Evolutionary conservation across 495 filamentous ascomycete genomes (phyloP), one percentile per base, ranked within the genome.

Genomic region (Neurospora intermedia): DNA sequence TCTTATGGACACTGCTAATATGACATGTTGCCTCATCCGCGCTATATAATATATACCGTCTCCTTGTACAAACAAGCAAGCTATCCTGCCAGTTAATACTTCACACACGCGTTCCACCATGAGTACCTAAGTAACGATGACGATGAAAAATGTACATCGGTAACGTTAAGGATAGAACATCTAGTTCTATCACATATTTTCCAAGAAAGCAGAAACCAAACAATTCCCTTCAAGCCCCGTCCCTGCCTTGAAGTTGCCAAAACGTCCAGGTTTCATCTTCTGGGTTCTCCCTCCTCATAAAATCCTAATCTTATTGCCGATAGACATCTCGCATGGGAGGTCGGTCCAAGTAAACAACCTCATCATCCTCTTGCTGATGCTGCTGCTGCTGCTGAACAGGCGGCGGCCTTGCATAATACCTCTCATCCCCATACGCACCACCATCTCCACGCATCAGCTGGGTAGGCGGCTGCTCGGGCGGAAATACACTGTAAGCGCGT

Each of bases 271-370:
- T 46, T 46, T 18, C 3, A 18, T 8, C 18, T 18, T 62, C 4
- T 11, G n/a, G 43, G 5, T 31, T 11, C 70, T 31, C 54, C 13
- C 42, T 35, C 42, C 11, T 59, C 70, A 46, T 9, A 9, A 45
- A 16, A 2, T 40, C 9, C 20, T 23, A 54, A 27, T 10, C 46
- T 27, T 7, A 66, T 66, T 66, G 27, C 54, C 81, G 78, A 73
- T 83, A 83, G 39, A 78, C 72, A 62, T 80, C 82, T 45, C 82
- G 81, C 69, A 43, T 69, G 40, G 79, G 79, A 13, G 81, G 80
- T 13, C 79, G 78, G 43, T 87, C 85, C 72, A 86, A 77, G 69
- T 82, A 86, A n/a, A 82, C 77, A 69, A 85, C 77, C 66, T 88
- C 84, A 15, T 82, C 84, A 43, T 83, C 83, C 69, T 76, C 71